Conservation (phyloP, 768 basidiomycete genomes). For the Dentipellis sp. region DNA sequence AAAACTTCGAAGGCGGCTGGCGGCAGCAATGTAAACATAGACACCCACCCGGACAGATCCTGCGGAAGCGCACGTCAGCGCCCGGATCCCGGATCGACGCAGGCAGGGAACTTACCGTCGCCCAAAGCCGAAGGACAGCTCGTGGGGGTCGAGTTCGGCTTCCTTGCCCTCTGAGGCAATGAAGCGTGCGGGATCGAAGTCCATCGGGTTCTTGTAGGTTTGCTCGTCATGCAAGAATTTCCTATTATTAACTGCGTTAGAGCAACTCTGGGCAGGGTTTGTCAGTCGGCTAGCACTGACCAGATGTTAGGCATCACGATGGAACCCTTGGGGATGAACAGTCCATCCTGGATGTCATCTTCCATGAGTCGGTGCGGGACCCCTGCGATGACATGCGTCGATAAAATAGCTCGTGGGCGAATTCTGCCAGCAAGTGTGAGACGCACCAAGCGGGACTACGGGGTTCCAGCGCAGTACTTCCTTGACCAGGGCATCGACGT, state of each 20-base stretch:
- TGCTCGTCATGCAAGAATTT: constrained; percentile 1
- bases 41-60: background rate
- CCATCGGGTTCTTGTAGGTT: background rate
- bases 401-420: background rate
- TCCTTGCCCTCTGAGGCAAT: background rate
- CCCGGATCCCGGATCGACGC: background rate
- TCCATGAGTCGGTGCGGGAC: constrained; percentile 18
- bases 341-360: constrained; percentile 25
- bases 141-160: constrained; percentile 1
- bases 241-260: background rate
- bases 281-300: constrained; percentile 3
- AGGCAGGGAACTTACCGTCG: background rate
- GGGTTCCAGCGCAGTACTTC: constrained; percentile 19
- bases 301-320: constrained; percentile 18
- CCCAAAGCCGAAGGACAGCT: constrained; percentile 1
- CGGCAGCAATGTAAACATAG: background rate
- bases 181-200: constrained; percentile 1
- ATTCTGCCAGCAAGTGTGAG: background rate
- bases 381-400: background rate
- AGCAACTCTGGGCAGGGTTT: background rate
- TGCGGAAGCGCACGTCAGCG: background rate
- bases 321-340: constrained; percentile 24
- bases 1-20: background rate
- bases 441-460: constrained; percentile 12
- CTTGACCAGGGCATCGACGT: constrained; percentile 17